Percentiles rank a stretch among this genome's conserved stretches.
These are phyloP conservation scores for Penicillium pulvis DNA, from an alignment of 495 filamentous ascomycete genomes.

Conservation along the genomic window DNA sequence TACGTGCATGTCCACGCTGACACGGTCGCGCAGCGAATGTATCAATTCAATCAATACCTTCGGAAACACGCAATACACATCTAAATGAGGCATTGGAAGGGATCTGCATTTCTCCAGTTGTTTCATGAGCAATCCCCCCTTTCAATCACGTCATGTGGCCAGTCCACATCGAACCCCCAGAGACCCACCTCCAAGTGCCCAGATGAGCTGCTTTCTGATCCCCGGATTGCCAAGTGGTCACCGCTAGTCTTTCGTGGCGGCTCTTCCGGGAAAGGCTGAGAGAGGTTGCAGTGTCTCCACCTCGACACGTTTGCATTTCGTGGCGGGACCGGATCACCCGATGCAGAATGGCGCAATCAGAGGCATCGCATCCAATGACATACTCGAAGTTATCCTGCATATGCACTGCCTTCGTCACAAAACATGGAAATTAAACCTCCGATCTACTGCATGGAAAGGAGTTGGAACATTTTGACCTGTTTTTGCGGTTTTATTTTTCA, in stretches of 20 bases:
- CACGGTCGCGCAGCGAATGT: neutral
- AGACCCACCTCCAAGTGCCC: too few species aligned
- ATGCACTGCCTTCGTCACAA: neutral
- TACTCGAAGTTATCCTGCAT: neutral
- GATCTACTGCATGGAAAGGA: too few species aligned
- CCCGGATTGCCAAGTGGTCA: slow-evolving; percentile 7
- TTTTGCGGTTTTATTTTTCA: too few species aligned
- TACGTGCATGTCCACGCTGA: neutral
- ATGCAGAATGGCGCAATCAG: slow-evolving; percentile 24
- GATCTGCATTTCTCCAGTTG: neutral
- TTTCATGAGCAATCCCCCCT: slow-evolving; percentile 31
- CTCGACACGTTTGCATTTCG: slow-evolving; percentile 1
- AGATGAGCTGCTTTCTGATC: neutral
- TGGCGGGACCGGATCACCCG: slow-evolving; percentile 25
- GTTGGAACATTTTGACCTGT: too few species aligned
- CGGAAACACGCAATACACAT: too few species aligned
- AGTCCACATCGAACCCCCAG: neutral
- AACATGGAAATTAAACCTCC: too few species aligned
- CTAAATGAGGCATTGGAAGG: neutral
- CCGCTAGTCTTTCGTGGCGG: slow-evolving; percentile 4
- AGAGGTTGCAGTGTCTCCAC: neutral
- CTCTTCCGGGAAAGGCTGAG: slow-evolving; percentile 3
- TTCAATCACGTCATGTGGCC: slow-evolving; percentile 34
- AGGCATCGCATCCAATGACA: neutral
- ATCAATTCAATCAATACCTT: neutral